phyloP scores from a whole-genome alignment of 495 filamentous ascomycete species.

The Penicillium odoratum region DNA sequence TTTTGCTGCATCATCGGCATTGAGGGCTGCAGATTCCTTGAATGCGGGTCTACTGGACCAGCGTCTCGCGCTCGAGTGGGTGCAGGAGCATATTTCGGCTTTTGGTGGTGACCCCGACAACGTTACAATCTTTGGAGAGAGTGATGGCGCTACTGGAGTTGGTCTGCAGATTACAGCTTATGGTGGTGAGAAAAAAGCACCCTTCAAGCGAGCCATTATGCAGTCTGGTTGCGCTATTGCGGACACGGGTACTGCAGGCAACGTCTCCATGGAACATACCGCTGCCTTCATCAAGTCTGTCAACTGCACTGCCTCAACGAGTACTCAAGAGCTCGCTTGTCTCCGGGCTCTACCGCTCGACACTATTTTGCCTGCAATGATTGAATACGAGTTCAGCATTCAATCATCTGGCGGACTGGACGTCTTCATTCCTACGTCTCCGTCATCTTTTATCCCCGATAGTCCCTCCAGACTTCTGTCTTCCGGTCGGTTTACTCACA shows the following conservation, averaged over 20 bases:
- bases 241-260: slow-evolving; percentile 6
- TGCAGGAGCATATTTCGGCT: slow-evolving; percentile 14
- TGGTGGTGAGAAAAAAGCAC: slow-evolving; percentile 7
- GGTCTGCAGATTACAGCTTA: slow-evolving; percentile 18
- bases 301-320: slow-evolving; percentile 13
- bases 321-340: slow-evolving; percentile 12
- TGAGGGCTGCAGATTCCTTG: slow-evolving; percentile 10
- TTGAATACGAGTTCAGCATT: slow-evolving; percentile 8
- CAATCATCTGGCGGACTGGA: slow-evolving; percentile 4
- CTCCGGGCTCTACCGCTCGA: slow-evolving; percentile 10
- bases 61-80: slow-evolving; percentile 15
- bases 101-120: slow-evolving; percentile 23
- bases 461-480: slow-evolving; percentile 13
- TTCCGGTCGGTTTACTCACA: slow-evolving; percentile 14
- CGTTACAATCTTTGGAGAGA: slow-evolving; percentile 20
- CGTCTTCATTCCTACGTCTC: slow-evolving; percentile 10
- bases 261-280: slow-evolving; percentile 7
- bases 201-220: slow-evolving; percentile 17
- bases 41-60: slow-evolving; percentile 18
- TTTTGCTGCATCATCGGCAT: slow-evolving; percentile 13
- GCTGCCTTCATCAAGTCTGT: slow-evolving; percentile 7
- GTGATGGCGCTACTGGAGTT: slow-evolving; percentile 14
- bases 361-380: slow-evolving; percentile 1
- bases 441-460: slow-evolving; percentile 16
- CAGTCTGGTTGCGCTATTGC: slow-evolving; percentile 13